A percentile compares a stretch with the other conserved stretches of the same genome.
Evolutionary conservation across 2,329 filamentous ascomycete species (phyloP).

Genomic region (Fusarium heterosporum): DNA sequence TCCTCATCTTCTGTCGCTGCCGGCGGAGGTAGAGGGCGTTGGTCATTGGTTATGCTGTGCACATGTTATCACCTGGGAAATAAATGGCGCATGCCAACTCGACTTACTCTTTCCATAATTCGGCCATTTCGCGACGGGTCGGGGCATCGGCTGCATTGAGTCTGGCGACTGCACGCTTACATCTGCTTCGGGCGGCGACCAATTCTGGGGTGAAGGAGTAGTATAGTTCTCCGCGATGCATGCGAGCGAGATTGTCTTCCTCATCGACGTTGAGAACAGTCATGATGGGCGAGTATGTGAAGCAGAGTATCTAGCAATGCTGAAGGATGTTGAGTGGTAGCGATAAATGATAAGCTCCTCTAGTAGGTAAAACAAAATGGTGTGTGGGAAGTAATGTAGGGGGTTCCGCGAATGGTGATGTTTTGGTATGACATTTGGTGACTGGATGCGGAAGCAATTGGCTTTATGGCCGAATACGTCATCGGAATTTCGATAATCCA

Average conservation of each 20-base stretch:
- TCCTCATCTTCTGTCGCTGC: conserved; percentile 71
- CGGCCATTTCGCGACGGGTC: conserved; percentile 70
- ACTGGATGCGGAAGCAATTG: no score
- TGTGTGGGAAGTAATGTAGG: background rate
- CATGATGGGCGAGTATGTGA: background rate
- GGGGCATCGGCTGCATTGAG: conserved; percentile 74
- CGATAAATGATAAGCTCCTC: background rate
- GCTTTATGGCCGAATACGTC: background rate
- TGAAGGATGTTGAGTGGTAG: fast-evolving
- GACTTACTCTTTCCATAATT: conserved; percentile 78
- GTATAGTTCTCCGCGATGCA: conserved; percentile 78
- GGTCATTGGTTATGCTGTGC: conserved; percentile 70
- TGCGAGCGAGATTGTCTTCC: conserved; percentile 64
- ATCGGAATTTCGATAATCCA: conserved; percentile 20
- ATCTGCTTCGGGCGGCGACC: conserved; percentile 70
- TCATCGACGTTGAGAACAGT: conserved; percentile 51
- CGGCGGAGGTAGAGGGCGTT: conserved; percentile 70
- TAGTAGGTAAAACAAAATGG: background rate
- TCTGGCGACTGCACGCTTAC: conserved; percentile 67
- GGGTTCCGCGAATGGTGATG: background rate
- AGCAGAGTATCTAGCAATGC: no score
- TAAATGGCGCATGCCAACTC: fast-evolving
- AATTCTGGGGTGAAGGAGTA: conserved; percentile 78
- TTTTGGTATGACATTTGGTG: background rate
- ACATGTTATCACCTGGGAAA: background rate